phyloP scores from a whole-genome alignment of 495 filamentous ascomycete species.

The Staphylotrichum tortipilum region DNA sequence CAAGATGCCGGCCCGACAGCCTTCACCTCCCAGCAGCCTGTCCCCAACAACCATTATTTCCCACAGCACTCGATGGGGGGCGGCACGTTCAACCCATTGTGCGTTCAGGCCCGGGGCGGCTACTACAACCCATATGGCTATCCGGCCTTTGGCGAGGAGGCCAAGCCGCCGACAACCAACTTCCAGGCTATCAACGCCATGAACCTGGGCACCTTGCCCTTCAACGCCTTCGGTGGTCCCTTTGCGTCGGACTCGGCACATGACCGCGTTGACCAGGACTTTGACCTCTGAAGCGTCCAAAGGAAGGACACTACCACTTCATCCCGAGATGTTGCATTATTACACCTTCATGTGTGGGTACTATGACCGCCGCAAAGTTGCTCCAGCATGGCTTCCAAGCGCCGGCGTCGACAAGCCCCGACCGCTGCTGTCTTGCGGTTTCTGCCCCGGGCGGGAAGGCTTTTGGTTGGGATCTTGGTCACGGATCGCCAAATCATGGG shows the following conservation, averaged over 20 bases:
- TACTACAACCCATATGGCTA: constrained; percentile 27
- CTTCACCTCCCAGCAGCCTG: constrained; percentile 15
- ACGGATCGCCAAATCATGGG: background rate
- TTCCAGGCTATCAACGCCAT: constrained; percentile 19
- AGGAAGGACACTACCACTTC: background rate
- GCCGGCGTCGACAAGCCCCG: background rate
- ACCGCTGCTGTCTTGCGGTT: background rate
- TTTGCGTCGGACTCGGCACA: constrained; percentile 13
- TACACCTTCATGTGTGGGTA: background rate
- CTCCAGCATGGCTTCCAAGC: background rate
- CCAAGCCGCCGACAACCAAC: constrained; percentile 18
- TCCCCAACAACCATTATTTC: constrained; percentile 24
- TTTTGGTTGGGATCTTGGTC: background rate
- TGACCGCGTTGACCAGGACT: constrained; percentile 12
- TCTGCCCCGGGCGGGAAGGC: background rate
- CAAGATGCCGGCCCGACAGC: constrained; percentile 4
- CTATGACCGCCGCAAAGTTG: background rate
- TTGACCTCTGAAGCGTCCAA: constrained; percentile 12
- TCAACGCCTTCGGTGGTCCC: constrained; percentile 7
- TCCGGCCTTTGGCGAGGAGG: constrained; percentile 21
- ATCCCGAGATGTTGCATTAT: background rate
- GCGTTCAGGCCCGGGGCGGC: constrained; percentile 26
- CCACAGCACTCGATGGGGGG: constrained; percentile 24
- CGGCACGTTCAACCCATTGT: constrained; percentile 37
- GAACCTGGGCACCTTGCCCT: constrained; percentile 15